Evolutionary conservation across 140 eudicot genomes (phyloP).

Genomic region (Ambrosia hybrid): DNA sequence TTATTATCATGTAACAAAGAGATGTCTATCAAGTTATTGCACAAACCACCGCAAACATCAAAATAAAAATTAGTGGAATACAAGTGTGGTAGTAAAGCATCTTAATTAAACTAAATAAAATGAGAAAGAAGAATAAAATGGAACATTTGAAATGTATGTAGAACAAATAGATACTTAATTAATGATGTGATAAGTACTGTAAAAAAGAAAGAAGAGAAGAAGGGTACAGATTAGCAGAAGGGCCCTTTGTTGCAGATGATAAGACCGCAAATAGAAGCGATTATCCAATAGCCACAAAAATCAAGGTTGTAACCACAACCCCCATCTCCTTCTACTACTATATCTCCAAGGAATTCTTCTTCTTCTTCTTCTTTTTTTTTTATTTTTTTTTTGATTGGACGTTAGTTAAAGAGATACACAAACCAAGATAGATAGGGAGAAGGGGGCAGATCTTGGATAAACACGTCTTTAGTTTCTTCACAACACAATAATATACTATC

Average conservation of each 20-base stretch:
- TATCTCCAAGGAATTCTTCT: no score
- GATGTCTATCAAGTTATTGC: background rate
- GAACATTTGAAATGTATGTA: background rate
- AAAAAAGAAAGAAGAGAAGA: background rate
- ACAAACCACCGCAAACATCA: background rate
- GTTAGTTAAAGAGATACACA: no score
- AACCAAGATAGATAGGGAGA: no score
- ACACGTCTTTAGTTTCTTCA: no score
- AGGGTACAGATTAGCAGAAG: constrained; percentile 68
- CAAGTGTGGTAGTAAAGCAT: no score
- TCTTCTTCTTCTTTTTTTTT: no score
- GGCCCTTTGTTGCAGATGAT: constrained; percentile 76
- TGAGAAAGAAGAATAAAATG: no score
- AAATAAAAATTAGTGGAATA: background rate
- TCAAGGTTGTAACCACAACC: constrained; percentile 53
- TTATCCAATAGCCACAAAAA: constrained; percentile 54
- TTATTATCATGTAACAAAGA: background rate
- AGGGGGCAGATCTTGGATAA: no score
- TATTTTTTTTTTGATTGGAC: no score
- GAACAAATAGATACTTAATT: background rate
- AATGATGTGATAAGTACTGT: background rate
- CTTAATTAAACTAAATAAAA: no score
- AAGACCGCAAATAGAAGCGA: constrained; percentile 62
- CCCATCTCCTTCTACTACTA: constrained; percentile 34
- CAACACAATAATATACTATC: no score